Conservation (phyloP, 805 yeast species). For the Candida caryicola region DNA sequence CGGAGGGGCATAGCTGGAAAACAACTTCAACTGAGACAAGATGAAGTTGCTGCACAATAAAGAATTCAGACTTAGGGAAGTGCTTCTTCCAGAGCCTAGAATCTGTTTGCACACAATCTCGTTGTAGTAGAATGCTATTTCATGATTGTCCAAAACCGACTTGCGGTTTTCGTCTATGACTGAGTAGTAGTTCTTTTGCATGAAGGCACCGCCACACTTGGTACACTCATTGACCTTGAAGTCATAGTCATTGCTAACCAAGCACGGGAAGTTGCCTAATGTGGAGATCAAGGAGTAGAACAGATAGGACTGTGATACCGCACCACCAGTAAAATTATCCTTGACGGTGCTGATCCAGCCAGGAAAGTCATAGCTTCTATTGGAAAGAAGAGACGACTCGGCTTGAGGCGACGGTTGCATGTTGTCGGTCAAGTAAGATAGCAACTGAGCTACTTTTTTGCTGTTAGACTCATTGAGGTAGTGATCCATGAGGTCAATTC, state of each 20-base stretch:
- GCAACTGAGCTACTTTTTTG: slow-evolving; percentile 1
- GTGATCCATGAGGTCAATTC: slow-evolving; percentile 6
- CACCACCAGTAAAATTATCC: slow-evolving; percentile 7
- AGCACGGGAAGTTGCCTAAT: slow-evolving; percentile 43
- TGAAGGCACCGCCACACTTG: slow-evolving; percentile 33
- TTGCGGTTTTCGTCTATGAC: slow-evolving; percentile 22
- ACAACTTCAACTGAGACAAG: slow-evolving; percentile 47
- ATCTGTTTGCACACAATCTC: slow-evolving; percentile 17
- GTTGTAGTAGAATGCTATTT: slow-evolving; percentile 22
- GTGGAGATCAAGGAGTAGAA: slow-evolving; percentile 34
- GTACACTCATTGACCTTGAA: slow-evolving; percentile 29
- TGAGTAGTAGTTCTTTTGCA: slow-evolving; percentile 23
- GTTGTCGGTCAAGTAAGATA: slow-evolving; percentile 1
- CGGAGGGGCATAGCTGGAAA: slow-evolving; percentile 54
- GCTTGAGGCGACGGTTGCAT: neutral
- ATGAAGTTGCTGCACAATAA: slow-evolving; percentile 42
- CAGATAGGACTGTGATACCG: neutral
- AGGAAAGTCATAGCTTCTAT: slow-evolving; percentile 8
- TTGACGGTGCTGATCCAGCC: slow-evolving; percentile 24
- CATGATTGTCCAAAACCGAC: slow-evolving; percentile 18
- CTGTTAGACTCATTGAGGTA: slow-evolving; percentile 1
- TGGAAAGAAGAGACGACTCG: slow-evolving; percentile 1
- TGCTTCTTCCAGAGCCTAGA: too few relatives aligned
- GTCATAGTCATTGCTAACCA: slow-evolving; percentile 37
- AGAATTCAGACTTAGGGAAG: too few relatives aligned